Evolutionary conservation across 352 stramenopile genomes (phyloP), one percentile per base, ranked within the genome.

Genomic region (Phytopythium litorale): DNA sequence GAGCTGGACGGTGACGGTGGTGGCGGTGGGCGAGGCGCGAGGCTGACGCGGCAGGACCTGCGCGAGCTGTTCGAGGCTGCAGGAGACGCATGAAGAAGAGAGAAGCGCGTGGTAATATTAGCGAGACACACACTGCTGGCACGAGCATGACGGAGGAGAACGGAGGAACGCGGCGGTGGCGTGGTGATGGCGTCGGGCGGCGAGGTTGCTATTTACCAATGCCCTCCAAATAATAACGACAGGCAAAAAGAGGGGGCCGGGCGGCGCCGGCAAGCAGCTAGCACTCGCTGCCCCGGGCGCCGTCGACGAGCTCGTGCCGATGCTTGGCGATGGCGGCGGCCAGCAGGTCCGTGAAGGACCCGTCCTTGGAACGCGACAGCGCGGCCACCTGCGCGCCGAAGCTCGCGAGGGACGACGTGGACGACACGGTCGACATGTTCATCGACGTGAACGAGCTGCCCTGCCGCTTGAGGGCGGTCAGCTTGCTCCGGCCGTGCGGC

Each of bases 371-470:
- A 23, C 74, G 66, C 13, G 67, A 68, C 52, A 80, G 75, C 12
- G 59, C 70, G 18, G 72, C 65, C 25, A 81, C 21, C 33, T 81
- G 73, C 30, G 75, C 67, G 21, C 71, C 73, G 49, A 76, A 78
- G 19, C 70, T 71, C 23, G 73, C 70, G 49, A 78, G 49, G 13
- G 73, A 81, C n/a, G 73, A 81, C 45, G 28, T 77, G 12, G 73
- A 78, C 33, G 73, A 81, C 30, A 81, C 72, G 32, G 72, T 80
- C 43, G 67, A 80, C 54, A 78, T 71, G 32, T 80, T 80, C 19
- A 78, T 62, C 4, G 72, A 80, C 43, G 61, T 28, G 40, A 76
- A 55, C 37, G 72, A 80, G 51, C 69, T 78, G 62, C 70, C 70
- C 53, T 71, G 69, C 62, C 73, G 66, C 33, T 78, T 46, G 18